Conservation (phyloP, 768 basidiomycete genomes). For the Tricholoma matsutake region DNA sequence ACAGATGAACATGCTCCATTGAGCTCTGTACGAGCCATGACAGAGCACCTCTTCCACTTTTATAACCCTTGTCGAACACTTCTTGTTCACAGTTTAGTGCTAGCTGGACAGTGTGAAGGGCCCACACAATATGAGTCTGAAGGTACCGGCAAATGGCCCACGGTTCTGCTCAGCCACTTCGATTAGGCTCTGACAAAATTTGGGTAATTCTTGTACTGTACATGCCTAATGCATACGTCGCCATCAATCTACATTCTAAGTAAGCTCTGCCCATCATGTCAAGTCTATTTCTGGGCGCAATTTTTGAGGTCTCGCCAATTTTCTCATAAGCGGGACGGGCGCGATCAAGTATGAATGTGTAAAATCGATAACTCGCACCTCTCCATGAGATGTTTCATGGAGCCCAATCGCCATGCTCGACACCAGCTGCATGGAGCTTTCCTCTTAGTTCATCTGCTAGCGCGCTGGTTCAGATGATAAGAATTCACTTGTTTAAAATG, state of each 20-base stretch:
- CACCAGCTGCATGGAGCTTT: not conserved
- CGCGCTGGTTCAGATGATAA: not conserved
- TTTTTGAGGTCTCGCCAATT: not conserved
- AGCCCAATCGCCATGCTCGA: constrained; percentile 1
- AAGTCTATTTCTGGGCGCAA: not conserved
- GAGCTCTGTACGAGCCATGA: not conserved
- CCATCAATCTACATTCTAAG: not conserved
- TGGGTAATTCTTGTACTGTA: not conserved
- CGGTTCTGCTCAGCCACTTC: not conserved
- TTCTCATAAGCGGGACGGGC: not conserved
- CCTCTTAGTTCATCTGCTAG: not conserved
- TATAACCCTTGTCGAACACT: too few species aligned
- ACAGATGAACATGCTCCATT: not conserved
- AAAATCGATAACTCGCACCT: constrained; percentile 1
- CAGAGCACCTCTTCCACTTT: not conserved
- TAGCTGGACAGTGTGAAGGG: too few species aligned
- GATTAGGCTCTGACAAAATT: not conserved
- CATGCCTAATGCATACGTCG: not conserved
- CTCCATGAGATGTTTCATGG: constrained; percentile 1
- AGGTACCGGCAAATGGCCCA: too few species aligned
- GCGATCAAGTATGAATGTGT: not conserved
- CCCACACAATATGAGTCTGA: too few species aligned
- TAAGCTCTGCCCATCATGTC: not conserved
- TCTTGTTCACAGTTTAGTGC: not conserved
- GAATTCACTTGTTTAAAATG: not conserved